Percentiles rank a stretch among this genome's conserved stretches.
These are phyloP conservation scores for Aspergillus fumigatiaffinis DNA, from an alignment of 2,329 filamentous ascomycete species.

Conservation along the genomic window DNA sequence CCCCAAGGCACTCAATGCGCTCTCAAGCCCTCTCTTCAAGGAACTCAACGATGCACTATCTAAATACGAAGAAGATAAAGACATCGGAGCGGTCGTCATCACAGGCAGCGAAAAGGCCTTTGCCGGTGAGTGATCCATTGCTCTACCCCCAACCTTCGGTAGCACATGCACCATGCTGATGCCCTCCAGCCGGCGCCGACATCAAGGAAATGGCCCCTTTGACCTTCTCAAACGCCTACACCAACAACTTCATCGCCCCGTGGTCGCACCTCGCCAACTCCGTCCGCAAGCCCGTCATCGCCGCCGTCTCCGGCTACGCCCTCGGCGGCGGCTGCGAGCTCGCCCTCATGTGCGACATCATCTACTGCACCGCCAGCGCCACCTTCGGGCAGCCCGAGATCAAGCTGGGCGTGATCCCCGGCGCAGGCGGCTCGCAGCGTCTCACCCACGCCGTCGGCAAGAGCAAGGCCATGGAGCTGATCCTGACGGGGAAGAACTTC, in stretches of 20 bases:
- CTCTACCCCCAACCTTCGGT: too few species aligned
- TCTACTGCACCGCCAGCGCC: conserved; percentile 81
- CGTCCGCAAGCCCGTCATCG: conserved; percentile 91
- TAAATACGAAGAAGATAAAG: conserved; percentile 65
- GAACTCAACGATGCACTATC: conserved; percentile 80
- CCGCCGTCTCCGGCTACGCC: conserved; percentile 90
- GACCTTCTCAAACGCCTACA: conserved; percentile 84
- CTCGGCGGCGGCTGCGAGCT: conserved; percentile 94
- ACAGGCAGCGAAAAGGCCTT: conserved; percentile 90
- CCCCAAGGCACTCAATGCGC: conserved; percentile 91
- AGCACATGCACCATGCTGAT: background rate
- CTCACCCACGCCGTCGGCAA: conserved; percentile 80
- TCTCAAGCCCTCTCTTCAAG: conserved; percentile 82
- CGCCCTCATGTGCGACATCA: conserved; percentile 93
- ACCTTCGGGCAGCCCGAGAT: conserved; percentile 98
- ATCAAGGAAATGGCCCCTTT: conserved; percentile 99
- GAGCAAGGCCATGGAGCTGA: conserved; percentile 84
- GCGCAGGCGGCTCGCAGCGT: conserved; percentile 85
- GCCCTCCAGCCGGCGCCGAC: conserved; percentile 72
- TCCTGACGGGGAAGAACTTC: conserved; percentile 81
- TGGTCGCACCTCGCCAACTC: conserved; percentile 83
- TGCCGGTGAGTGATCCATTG: conserved; percentile 48
- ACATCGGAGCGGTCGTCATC: conserved; percentile 72
- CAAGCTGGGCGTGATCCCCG: conserved; percentile 88
- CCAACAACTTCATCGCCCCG: conserved; percentile 84